A percentile compares a stretch with the other conserved stretches of the same genome.
phyloP scores from a whole-genome alignment of 306 rosid genomes.

The Prunus fruticosa region DNA sequence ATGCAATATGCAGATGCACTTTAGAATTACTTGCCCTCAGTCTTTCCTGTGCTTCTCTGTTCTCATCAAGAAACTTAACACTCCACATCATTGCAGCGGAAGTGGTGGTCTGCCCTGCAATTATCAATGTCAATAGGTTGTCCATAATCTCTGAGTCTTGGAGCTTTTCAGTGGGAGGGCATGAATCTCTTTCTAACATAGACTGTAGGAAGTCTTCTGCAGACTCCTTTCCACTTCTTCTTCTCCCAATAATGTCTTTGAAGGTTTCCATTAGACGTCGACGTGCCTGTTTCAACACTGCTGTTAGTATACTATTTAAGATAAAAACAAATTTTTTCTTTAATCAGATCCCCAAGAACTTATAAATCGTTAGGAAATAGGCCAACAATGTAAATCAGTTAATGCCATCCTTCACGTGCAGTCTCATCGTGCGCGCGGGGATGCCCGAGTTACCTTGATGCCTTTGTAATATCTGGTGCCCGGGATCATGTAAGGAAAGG shows the following conservation, averaged over 20 bases:
- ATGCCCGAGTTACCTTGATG: conserved; percentile 38
- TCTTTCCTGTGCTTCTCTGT: conserved; percentile 46
- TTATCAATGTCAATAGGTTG: conserved; percentile 60
- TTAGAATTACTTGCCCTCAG: conserved; percentile 51
- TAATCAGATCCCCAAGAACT: no score
- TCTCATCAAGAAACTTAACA: conserved; percentile 64
- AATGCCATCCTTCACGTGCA: background rate
- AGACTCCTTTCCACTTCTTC: conserved; percentile 50
- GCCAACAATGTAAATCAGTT: background rate
- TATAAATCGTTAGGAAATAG: background rate
- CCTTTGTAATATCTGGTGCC: conserved; percentile 72
- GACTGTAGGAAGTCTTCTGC: conserved; percentile 56
- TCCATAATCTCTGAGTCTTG: conserved; percentile 66
- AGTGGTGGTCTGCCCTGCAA: conserved; percentile 69
- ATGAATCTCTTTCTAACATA: conserved; percentile 50
- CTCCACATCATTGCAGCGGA: conserved; percentile 86
- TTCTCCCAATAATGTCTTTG: conserved; percentile 41
- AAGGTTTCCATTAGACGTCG: conserved; percentile 51
- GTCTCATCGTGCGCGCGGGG: no score
- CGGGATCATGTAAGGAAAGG: conserved; percentile 61
- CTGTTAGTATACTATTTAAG: conserved; percentile 7
- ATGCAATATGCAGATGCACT: background rate
- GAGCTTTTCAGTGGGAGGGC: conserved; percentile 48
- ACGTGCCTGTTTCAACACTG: conserved; percentile 49
- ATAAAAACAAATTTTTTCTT: background rate